Evolutionary conservation across 2,329 filamentous ascomycete genomes (phyloP), one percentile per base, ranked within the genome.

Genomic region (Penicillium sp.): DNA sequence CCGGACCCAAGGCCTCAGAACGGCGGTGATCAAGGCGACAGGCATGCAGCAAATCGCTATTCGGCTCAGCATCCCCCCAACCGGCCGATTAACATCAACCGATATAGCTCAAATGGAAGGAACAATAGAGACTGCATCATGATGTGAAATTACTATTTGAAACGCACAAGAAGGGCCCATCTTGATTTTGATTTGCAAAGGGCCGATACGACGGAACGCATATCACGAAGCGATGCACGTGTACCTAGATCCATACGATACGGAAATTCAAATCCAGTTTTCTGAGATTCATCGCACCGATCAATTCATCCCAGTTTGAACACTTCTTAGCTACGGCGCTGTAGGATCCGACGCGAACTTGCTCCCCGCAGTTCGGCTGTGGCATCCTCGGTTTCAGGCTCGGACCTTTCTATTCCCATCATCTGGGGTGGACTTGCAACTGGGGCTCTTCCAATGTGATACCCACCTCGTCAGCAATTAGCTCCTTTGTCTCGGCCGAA

Each of bases 1-100:
- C 78, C 81, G 0, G 62, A 64, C 13, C 64, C 70, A 44, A 75
- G 74, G 49, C 64, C 75, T 0, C 59, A 60, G 47, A 35, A 66
- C 64, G 33, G 69, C 53, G 50, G 58, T 67, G 11, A 62, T n/a
- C 50, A 50, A 22, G 28, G 53, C 18, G 48, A 42, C 43, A 56
- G 59, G 30, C 63, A 68, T 39, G 56, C 57, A 3, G 57, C 63
- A 45, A 53, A 51, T 18, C 56, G 40, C 11, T 48, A 56, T 39
- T 44, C 58, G 1, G 44, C 45, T 16, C 48, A 49, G 38, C 44
- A 50, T 47, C 38, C 22, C 28, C 47, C 4, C 46, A 43, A 43
- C 28, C 45, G 46, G 8, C 50, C 47, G 8, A 13, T 45, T 13
- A 27, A 40, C 13, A 20, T 39, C n/a, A 39, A 56, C 13, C 56